Percentiles rank a stretch among this genome's conserved stretches.
phyloP scores from a whole-genome alignment of 495 filamentous ascomycete genomes.

The Hypoxylon intermedium region DNA sequence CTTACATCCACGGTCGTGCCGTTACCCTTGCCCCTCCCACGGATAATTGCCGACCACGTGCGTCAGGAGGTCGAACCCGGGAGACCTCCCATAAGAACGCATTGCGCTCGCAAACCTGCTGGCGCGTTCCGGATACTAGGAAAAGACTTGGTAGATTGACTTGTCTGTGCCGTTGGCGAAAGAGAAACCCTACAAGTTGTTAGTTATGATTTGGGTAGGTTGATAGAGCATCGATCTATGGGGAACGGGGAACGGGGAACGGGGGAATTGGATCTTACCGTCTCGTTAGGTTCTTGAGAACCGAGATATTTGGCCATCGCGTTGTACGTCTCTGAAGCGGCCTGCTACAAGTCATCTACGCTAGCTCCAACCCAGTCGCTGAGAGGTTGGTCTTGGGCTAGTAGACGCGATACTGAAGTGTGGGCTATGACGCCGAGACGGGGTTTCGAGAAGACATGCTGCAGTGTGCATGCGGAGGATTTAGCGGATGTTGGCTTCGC shows the following conservation, averaged over 20 bases:
- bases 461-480: no score
- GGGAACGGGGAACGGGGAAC: no score
- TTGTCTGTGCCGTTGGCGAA: slow-evolving; percentile 41
- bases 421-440: slow-evolving; percentile 50
- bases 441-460: slow-evolving; percentile 56
- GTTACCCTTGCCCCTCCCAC: no score
- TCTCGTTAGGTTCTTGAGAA: slow-evolving; percentile 40
- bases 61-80: no score
- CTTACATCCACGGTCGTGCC: no score
- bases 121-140: slow-evolving; percentile 36
- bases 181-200: slow-evolving; percentile 39
- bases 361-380: slow-evolving; percentile 48
- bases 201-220: no score
- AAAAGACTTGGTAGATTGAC: slow-evolving; percentile 43
- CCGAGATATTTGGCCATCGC: slow-evolving; percentile 29
- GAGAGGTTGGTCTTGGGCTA: slow-evolving; percentile 42
- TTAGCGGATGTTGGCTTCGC: no score
- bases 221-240: no score
- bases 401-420: slow-evolving; percentile 43
- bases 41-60: no score
- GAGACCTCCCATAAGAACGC: no score
- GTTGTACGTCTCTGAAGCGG: slow-evolving; percentile 35
- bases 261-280: slow-evolving; percentile 6
- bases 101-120: slow-evolving; percentile 49
- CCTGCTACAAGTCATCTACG: slow-evolving; percentile 50